These are phyloP conservation scores for Suillus hirtellus DNA, from an alignment of 768 basidiomycete genomes.

Conservation along the genomic window DNA sequence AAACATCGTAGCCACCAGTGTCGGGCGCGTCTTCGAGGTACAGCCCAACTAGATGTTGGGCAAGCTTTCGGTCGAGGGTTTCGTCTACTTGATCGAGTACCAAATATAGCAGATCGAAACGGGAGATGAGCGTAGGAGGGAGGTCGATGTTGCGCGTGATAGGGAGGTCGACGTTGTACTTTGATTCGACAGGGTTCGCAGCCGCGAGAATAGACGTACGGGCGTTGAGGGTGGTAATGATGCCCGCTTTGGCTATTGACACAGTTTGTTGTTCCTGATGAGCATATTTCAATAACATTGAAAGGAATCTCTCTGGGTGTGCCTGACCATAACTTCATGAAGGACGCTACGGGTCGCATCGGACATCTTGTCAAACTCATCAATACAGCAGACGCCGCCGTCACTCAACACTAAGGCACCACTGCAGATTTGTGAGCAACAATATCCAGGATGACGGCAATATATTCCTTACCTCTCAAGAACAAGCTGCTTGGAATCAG, in stretches of 20 bases:
- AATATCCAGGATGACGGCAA: not conserved
- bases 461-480: conserved; percentile 75
- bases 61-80: conserved; percentile 77
- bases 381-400: conserved; percentile 97
- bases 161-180: conserved; percentile 89
- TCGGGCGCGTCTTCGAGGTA: conserved; percentile 90
- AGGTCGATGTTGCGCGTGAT: conserved; percentile 97
- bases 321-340: conserved; percentile 93
- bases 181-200: conserved; percentile 95
- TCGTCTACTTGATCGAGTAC: conserved; percentile 96
- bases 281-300: conserved; percentile 5
- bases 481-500: conserved; percentile 97
- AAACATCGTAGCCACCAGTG: conserved; percentile 63
- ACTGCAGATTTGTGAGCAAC: conserved; percentile 39
- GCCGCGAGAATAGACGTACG: conserved; percentile 98
- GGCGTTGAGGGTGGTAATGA: conserved; percentile 97
- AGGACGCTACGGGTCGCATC: conserved; percentile 95
- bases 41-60: conserved; percentile 88
- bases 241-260: conserved; percentile 98
- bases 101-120: conserved; percentile 95
- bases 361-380: conserved; percentile 99
- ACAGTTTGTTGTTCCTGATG: conserved; percentile 98
- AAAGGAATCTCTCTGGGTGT: not conserved
- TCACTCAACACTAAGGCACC: conserved; percentile 94
- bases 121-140: conserved; percentile 95